phyloP scores from a whole-genome alignment of 2,329 filamentous ascomycete species.

The Calonectria pteridis region DNA sequence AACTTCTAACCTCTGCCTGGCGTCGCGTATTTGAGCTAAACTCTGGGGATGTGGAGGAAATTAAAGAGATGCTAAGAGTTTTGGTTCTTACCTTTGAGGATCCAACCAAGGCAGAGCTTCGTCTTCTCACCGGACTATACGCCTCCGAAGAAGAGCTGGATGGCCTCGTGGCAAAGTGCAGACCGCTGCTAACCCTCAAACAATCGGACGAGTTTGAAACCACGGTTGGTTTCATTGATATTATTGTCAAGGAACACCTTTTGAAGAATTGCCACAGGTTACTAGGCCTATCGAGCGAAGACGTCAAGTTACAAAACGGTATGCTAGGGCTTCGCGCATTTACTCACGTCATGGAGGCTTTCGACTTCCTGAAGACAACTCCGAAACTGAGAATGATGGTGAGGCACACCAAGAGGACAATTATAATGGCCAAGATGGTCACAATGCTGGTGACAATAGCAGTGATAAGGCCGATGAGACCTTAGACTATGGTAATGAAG shows the following conservation, averaged over 20 bases:
- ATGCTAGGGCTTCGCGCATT: constrained; percentile 54
- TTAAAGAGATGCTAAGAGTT: constrained; percentile 57
- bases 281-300: constrained; percentile 53
- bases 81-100: constrained; percentile 57
- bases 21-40: constrained; percentile 50
- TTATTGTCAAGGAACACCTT: neutral
- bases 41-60: constrained; percentile 49
- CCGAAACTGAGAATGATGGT: constrained; percentile 15
- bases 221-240: neutral
- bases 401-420: neutral
- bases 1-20: constrained; percentile 54
- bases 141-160: constrained; percentile 49
- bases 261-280: neutral
- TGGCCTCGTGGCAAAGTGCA: constrained; percentile 53
- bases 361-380: constrained; percentile 39
- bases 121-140: constrained; percentile 51
- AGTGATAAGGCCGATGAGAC: constrained; percentile 28
- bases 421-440: neutral
- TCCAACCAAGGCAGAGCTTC: constrained; percentile 53
- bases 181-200: constrained; percentile 48
- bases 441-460: neutral
- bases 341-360: constrained; percentile 51
- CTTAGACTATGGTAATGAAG: constrained; percentile 32
- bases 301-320: constrained; percentile 57
- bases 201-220: constrained; percentile 25